phyloP scores from a whole-genome alignment of 2,329 filamentous ascomycete species.

The Nothomitra cinnamomea region DNA sequence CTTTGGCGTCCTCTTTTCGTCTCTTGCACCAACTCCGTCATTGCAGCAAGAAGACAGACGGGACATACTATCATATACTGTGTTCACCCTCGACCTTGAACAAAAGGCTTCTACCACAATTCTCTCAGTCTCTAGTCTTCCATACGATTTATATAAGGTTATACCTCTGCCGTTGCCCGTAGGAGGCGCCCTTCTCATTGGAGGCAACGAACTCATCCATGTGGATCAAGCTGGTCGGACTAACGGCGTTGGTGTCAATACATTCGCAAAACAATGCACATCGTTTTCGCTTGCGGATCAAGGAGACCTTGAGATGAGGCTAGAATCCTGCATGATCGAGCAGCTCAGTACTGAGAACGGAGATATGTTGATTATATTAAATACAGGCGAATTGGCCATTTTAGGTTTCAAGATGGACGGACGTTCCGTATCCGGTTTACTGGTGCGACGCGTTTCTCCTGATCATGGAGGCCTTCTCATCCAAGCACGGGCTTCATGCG shows the following conservation, averaged over 20 bases:
- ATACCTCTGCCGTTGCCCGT: conserved; percentile 71
- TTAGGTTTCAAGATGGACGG: conserved; percentile 78
- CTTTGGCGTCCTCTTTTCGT: conserved; percentile 81
- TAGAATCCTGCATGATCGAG: conserved; percentile 70
- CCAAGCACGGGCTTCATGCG: conserved; percentile 46
- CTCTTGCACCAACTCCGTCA: conserved; percentile 52
- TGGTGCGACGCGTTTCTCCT: conserved; percentile 45
- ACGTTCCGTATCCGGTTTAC: conserved; percentile 73
- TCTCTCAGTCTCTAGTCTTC: conserved; percentile 67
- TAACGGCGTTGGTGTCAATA: conserved; percentile 82
- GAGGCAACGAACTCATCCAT: conserved; percentile 81
- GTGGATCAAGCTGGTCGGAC: conserved; percentile 91
- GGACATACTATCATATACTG: conserved; percentile 77
- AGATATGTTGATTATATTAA: conserved; percentile 69
- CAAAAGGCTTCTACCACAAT: conserved; percentile 88
- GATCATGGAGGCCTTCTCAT: conserved; percentile 48
- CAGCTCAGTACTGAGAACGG: conserved; percentile 59
- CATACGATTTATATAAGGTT: conserved; percentile 72
- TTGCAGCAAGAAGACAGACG: conserved; percentile 56
- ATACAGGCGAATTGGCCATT: conserved; percentile 56
- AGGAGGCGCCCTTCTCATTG: conserved; percentile 74
- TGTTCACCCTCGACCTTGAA: conserved; percentile 87
- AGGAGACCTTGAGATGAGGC: conserved; percentile 56
- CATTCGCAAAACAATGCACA: conserved; percentile 69
- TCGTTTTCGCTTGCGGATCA: conserved; percentile 77